Evolutionary conservation across 2,329 filamentous ascomycete species (phyloP).

Genomic region (Fusarium floridanum): DNA sequence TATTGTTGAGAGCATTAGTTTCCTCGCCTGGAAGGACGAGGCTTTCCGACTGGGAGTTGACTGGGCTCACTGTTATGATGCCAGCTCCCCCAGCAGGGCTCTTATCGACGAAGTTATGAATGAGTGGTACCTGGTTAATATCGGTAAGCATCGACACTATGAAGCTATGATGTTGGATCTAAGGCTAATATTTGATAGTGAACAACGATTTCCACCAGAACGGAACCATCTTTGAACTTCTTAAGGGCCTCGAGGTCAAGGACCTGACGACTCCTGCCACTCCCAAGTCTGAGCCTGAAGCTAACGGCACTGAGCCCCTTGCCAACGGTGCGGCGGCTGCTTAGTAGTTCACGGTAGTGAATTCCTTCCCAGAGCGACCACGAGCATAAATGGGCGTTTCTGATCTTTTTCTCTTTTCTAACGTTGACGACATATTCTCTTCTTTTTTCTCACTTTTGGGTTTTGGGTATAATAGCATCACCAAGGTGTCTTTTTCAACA

Average conservation of each 20-base stretch:
- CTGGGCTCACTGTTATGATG: slow-evolving; percentile 92
- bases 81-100: slow-evolving; percentile 79
- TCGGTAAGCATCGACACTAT: slow-evolving; percentile 71
- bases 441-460: slow-evolving; percentile 18
- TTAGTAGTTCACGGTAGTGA: slow-evolving; percentile 19
- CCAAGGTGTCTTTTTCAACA: slow-evolving; percentile 57
- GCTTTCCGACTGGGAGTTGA: slow-evolving; percentile 92
- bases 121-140: slow-evolving; percentile 94
- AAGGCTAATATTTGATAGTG: slow-evolving; percentile 64
- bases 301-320: slow-evolving; percentile 31
- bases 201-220: slow-evolving; percentile 97
- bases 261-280: slow-evolving; percentile 65
- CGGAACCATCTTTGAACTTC: slow-evolving; percentile 85
- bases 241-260: slow-evolving; percentile 80
- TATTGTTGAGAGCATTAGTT: slow-evolving; percentile 98
- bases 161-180: slow-evolving; percentile 2
- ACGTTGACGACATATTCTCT: slow-evolving; percentile 23
- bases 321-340: slow-evolving; percentile 22
- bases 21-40: slow-evolving; percentile 98
- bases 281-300: slow-evolving; percentile 43
- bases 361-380: slow-evolving; percentile 24
- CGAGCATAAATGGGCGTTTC: slow-evolving; percentile 32
- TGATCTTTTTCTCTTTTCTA: slow-evolving; percentile 32
- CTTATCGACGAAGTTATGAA: slow-evolving; percentile 88
- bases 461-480: slow-evolving; percentile 46